These are phyloP conservation scores for Cubamyces sp. DNA, from an alignment of 768 basidiomycete genomes.

Conservation along the genomic window DNA sequence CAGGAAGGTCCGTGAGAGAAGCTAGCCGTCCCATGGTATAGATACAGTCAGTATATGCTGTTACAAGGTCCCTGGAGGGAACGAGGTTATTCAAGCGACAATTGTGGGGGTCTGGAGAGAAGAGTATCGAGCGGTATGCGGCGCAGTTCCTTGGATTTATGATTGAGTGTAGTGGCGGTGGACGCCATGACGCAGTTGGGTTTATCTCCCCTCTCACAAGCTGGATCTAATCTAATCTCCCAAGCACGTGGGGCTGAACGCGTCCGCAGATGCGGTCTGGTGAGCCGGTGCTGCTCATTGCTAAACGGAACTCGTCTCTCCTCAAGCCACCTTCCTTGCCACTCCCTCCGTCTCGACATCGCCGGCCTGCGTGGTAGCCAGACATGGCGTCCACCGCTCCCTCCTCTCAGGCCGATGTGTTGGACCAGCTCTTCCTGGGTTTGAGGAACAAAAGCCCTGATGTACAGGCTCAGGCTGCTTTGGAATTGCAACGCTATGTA, in stretches of 20 bases:
- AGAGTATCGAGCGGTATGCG: neutral
- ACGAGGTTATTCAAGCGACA: neutral
- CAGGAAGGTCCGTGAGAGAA: slow-evolving; percentile 58
- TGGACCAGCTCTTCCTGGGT: slow-evolving; percentile 68
- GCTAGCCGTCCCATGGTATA: neutral
- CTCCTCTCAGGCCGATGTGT: slow-evolving; percentile 60
- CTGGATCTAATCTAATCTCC: slow-evolving; percentile 1
- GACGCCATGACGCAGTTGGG: neutral
- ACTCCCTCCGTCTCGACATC: neutral
- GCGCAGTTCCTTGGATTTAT: neutral
- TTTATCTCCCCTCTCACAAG: neutral
- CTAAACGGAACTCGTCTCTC: neutral
- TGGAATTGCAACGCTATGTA: slow-evolving; percentile 77
- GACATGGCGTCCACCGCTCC: slow-evolving; percentile 65
- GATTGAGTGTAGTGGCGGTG: neutral
- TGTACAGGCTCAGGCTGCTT: slow-evolving; percentile 65
- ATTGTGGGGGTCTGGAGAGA: no score
- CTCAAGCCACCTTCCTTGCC: neutral
- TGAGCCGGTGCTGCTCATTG: neutral
- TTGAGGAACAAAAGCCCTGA: slow-evolving; percentile 70
- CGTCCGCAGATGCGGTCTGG: slow-evolving; percentile 1
- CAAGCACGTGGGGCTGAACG: slow-evolving; percentile 9
- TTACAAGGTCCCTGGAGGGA: neutral
- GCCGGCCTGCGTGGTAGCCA: slow-evolving; percentile 2
- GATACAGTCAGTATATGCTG: neutral